Evolutionary conservation across 2,329 filamentous ascomycete genomes (phyloP), one percentile per base, ranked within the genome.

Genomic region (Trichoderma atroviride): DNA sequence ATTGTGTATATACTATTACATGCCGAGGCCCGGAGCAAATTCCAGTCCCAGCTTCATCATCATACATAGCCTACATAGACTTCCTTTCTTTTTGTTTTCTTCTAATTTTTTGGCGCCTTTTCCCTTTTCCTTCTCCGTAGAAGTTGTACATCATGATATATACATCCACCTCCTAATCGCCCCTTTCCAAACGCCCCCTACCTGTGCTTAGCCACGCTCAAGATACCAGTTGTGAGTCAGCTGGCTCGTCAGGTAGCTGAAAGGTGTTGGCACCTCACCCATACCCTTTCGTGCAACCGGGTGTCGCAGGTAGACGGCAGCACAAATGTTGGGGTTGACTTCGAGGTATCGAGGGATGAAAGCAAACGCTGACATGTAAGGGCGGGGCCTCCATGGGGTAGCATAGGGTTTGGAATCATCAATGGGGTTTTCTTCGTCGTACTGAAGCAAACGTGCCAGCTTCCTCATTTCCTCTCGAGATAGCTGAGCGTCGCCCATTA

Each of bases 321-420:
- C 91, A 81, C 96, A 99, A 75, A 98, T 92, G 77, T 94, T 96
- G 80, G 97, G 96, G 84, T 98, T 97, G 75, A 99, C 96, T 83
- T 99, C 96, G 71, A 99, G 88, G 80, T 98, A 99, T 66, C 92
- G 86, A 13, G 96, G 96, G 74, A 99, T 94, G 81, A 97, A 97
- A 29, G 94, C 94, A 81, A 99, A 99, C 0, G 94, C 90, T 63
- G 88, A 86, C 92, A 99, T 96, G 81, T 88, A 98, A 64, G 91
- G 87, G 68, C 94, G 87, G 14, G 96, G 96, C 73, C 86, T 83
- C 96, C 96, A 99, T 14, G 96, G 96, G 1, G 94, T 97, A 5
- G 87, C 87, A 78, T 99, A 99, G 4, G 96, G 93, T 81, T 97
- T 97, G 69, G 79, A 81, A 58, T 81, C 81, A 80, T 97, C 93